Conservation (phyloP, 495 filamentous ascomycete genomes). For the Hypomontagnella monticulosa region DNA sequence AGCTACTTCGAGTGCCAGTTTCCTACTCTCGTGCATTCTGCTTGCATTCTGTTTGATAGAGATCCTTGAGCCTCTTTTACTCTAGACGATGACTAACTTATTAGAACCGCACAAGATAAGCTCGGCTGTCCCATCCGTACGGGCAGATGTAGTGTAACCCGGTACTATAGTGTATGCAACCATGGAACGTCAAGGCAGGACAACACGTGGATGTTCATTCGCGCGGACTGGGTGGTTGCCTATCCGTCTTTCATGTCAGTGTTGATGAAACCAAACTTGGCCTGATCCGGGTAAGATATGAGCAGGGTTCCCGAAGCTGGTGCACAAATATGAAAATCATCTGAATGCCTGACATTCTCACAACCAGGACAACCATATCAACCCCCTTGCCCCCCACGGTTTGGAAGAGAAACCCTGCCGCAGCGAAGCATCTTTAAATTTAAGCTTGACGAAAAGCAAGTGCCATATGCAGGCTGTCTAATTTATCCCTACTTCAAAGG, state of each 20-base stretch:
- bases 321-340: no score
- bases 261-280: background rate
- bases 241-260: background rate
- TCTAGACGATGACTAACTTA: conserved; percentile 9
- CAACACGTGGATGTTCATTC: conserved; percentile 9
- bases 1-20: conserved; percentile 5
- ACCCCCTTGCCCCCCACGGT: background rate
- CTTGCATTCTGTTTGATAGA: background rate
- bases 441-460: conserved; percentile 16
- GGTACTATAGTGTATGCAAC: conserved; percentile 6
- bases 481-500: background rate
- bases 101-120: background rate
- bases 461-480: background rate
- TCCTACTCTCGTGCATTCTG: conserved; percentile 2
- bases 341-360: background rate
- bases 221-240: background rate
- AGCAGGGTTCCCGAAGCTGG: background rate
- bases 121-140: background rate
- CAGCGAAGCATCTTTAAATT: conserved; percentile 6
- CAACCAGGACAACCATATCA: background rate
- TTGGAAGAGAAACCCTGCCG: conserved; percentile 5
- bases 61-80: conserved; percentile 2
- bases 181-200: conserved; percentile 1
- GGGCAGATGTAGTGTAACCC: background rate
- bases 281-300: background rate